A percentile compares a stretch with the other conserved stretches of the same genome.
Conservation (phyloP, 192 early-diverging fungal genomes). For the Pilaira anomala region DNA sequence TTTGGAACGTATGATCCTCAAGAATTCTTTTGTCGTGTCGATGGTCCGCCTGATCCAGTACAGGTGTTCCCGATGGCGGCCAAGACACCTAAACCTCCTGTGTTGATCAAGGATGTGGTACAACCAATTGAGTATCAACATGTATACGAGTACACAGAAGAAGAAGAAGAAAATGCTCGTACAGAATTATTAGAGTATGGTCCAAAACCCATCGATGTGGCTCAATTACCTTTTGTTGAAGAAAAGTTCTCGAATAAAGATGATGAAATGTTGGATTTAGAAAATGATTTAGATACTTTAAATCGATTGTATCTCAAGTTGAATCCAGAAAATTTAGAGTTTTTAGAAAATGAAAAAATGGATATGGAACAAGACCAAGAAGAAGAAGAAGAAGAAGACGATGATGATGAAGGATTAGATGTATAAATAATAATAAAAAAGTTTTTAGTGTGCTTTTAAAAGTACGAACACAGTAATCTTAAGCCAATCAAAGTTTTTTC, state of each 20-base stretch:
- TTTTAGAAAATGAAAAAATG: background rate
- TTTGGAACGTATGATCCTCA: slow-evolving; percentile 29
- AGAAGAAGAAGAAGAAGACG: slow-evolving; percentile 6
- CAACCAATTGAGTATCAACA: slow-evolving; percentile 20
- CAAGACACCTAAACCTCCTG: background rate
- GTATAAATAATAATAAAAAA: slow-evolving; percentile 8
- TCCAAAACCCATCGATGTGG: slow-evolving; percentile 20
- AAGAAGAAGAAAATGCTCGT: slow-evolving; percentile 10
- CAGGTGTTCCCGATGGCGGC: slow-evolving; percentile 19
- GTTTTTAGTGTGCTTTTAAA: background rate
- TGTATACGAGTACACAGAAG: background rate
- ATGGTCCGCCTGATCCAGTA: slow-evolving; percentile 13
- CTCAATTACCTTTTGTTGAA: slow-evolving; percentile 13
- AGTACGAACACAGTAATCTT: background rate
- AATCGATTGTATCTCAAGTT: slow-evolving; percentile 14
- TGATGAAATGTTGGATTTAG: slow-evolving; percentile 25
- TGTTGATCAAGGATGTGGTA: slow-evolving; percentile 19
- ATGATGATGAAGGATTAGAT: slow-evolving; percentile 6
- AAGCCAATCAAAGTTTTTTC: background rate
- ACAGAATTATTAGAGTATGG: slow-evolving; percentile 3
- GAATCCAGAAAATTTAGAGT: slow-evolving; percentile 12
- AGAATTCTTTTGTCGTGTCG: slow-evolving; percentile 36
- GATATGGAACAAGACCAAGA: slow-evolving; percentile 1
- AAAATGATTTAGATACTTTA: slow-evolving; percentile 19
- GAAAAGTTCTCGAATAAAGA: slow-evolving; percentile 18